Conservation (phyloP, 129 eudicot species). For the Erigeron canadensis region DNA sequence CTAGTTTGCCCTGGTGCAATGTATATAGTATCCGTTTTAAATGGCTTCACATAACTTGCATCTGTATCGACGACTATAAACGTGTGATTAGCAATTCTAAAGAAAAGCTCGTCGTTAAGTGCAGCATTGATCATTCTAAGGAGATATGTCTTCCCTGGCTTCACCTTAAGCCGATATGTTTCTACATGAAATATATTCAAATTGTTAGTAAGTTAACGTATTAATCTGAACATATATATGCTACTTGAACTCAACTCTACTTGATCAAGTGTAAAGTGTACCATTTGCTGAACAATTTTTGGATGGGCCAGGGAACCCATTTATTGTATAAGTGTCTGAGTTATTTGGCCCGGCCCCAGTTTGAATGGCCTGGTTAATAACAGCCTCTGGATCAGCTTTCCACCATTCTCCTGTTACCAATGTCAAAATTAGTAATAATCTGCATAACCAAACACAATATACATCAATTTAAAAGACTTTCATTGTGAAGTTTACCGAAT, state of each 20-base stretch:
- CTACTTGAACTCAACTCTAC: not conserved
- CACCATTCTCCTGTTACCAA: constrained; percentile 68
- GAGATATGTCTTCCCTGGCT: constrained; percentile 72
- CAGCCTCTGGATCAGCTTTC: constrained; percentile 66
- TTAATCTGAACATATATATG: not conserved
- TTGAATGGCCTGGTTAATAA: constrained; percentile 59
- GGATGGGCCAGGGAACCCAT: constrained; percentile 66
- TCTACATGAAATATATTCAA: constrained; percentile 31
- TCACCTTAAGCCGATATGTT: constrained; percentile 56
- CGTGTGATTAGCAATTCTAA: constrained; percentile 59
- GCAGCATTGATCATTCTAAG: constrained; percentile 75
- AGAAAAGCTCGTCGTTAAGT: constrained; percentile 72
- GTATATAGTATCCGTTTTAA: constrained; percentile 44
- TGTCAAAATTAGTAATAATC: not conserved
- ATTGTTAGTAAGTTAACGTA: too few relatives aligned
- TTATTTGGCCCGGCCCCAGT: constrained; percentile 66
- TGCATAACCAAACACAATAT: not conserved
- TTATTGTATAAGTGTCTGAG: constrained; percentile 63
- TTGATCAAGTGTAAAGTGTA: constrained; percentile 6
- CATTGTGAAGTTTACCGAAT: constrained; percentile 43
- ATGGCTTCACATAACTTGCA: constrained; percentile 66
- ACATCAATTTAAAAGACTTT: not conserved
- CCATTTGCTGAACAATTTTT: constrained; percentile 61
- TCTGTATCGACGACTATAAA: constrained; percentile 62
- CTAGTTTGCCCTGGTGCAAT: constrained; percentile 73